Base-by-base conservation (phyloP, 208 protist species). In the Tritrichomonas musculus region DNA sequence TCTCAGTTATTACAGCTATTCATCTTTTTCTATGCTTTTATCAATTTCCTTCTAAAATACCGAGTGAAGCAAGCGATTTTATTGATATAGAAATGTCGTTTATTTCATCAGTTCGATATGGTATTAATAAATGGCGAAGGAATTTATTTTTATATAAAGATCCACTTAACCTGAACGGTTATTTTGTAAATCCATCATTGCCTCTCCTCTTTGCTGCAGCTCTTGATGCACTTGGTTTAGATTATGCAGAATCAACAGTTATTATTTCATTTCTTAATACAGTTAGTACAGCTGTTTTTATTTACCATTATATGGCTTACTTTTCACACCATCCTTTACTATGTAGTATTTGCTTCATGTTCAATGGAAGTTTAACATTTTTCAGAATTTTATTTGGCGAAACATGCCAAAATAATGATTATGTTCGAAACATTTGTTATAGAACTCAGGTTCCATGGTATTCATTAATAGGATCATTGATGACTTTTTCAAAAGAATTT, bases 1-100 rank as follows among this genome's bases (percentile, higher is more conserved):
- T 57, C 8, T 41, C n/a, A 13, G 17, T 50, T 8, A 33, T 88
- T 57, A 27, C 77, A 2, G 20, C 47, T 1, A 57, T 27, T 44
- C 47, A 88, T 57, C 20, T 53, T n/a, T 57, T 47, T 33, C 8
- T 39, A 14, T 13, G 27, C 14, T 88, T 41, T 50, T 33, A 25
- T 8, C 41, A 88, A 53, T 88, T 60, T 88, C 77, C 77, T 3
- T 3, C 11, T 55, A 25, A 53, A 88, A 36, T 88, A 57, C 77
- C 77, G 22, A 39, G 3, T 14, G 41, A 88, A 53, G 41, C 41
- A 53, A 30, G 17, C 41, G 41, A 27, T 57, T 8, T 47, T 20
- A 44, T 88, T n/a, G 77, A 88, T 50, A 57, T 20, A n/a, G 77
- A 88, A 88, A 53, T 60, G 47, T 88, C 77, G 57, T 88, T 88